Conservation (phyloP, 129 eudicot genomes). For the Escallonia rubra region DNA sequence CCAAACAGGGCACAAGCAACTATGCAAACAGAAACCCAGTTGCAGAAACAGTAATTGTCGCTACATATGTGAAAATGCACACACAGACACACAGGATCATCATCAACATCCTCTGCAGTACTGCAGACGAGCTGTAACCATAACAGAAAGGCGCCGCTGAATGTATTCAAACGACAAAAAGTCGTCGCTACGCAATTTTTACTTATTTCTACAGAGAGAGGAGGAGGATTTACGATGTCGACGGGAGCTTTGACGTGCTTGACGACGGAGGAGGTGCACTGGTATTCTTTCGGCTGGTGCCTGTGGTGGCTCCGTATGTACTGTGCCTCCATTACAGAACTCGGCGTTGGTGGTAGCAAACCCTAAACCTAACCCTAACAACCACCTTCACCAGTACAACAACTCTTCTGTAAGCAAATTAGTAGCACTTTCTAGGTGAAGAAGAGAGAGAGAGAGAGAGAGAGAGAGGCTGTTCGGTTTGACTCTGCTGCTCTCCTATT, state of each 20-base stretch:
- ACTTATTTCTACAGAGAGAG: neutral
- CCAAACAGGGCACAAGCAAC: neutral
- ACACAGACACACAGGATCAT: neutral
- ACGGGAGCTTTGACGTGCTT: conserved; percentile 72
- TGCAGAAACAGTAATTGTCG: neutral
- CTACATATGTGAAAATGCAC: neutral
- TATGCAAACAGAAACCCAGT: neutral
- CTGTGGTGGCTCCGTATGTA: conserved; percentile 42
- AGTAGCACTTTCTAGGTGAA: neutral
- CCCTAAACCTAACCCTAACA: neutral
- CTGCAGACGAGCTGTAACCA: conserved; percentile 6
- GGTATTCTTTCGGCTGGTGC: conserved; percentile 25
- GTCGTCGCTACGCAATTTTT: no score
- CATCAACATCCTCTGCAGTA: conserved; percentile 59
- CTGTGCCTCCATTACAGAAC: conserved; percentile 26
- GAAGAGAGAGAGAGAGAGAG: neutral
- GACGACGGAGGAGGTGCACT: conserved; percentile 59
- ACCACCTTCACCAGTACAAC: neutral
- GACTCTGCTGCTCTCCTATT: neutral
- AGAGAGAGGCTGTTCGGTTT: neutral
- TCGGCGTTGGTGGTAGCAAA: neutral
- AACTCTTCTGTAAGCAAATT: neutral
- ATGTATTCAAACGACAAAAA: no score
- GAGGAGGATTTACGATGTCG: conserved; percentile 38
- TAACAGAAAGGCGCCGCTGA: no score